Evolutionary conservation across 371 early-diverging fungal genomes (phyloP), one percentile per base, ranked within the genome.

Genomic region (Mucor irregularis): DNA sequence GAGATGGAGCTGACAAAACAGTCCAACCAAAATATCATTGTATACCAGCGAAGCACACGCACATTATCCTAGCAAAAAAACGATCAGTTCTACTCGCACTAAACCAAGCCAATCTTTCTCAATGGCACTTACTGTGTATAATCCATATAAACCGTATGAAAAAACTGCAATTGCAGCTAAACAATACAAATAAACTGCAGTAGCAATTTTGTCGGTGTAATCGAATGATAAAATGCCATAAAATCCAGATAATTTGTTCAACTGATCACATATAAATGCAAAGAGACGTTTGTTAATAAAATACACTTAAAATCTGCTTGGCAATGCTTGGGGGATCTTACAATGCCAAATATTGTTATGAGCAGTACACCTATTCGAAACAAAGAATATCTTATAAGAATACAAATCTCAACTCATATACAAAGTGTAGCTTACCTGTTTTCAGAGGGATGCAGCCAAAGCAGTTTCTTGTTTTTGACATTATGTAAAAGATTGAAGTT

Each of bases 11-110:
- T 73, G 3, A 76, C 39, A 16, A 73, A 28, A 16, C 74, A 74
- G 54, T 80, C 80, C 17, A 70, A 10, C 76, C 76, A 80, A 49
- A 73, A 80, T 16, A 71, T 66, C 21, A 71, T 62, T 1, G 68
- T 66, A 31, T 69, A 76, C 69, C 72, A 68, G 9, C 74, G 74
- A 16, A 76, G 30, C 13, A 62, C 45, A 3, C 38, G 42, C 14
- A 50, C 37, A 33, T 62, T 58, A 43, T 67, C 59, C 66, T 66
- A 49, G 40, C 28, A 21, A 45, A 26, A 14, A 45, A 30, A 16
- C 48, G 16, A 30, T 13, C 11, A 31, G 14, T 28, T 16, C n/a
- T 4, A 24, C 24, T n/a, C 6, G 4, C 11, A 31, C 22, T 21
- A 21, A 21, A 1, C 21, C 19, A 33, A 5, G 29, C 22, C 17